These are phyloP conservation scores for Suaeda aralocaspica DNA, from an alignment of 148 eudicot genomes.

Conservation along the genomic window DNA sequence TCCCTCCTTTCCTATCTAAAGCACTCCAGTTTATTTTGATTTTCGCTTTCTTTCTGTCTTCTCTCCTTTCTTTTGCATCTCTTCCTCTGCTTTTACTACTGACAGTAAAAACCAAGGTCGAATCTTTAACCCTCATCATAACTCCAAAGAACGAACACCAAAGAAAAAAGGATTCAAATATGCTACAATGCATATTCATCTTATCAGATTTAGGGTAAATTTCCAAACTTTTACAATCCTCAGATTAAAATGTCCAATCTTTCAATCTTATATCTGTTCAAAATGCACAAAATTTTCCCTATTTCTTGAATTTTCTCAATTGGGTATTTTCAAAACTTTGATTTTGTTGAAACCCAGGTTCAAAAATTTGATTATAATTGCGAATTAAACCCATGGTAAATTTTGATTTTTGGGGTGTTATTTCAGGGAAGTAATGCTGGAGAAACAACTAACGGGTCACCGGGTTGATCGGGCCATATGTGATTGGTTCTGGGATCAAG, in stretches of 20 bases:
- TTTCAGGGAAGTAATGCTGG: conserved; percentile 80
- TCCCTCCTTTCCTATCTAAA: too few species aligned
- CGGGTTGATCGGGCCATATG: conserved; percentile 84
- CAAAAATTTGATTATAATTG: not conserved
- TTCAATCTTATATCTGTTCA: not conserved
- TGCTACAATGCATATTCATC: conserved; percentile 64
- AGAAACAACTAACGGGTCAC: conserved; percentile 79
- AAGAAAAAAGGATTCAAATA: conserved; percentile 14
- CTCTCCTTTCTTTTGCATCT: not conserved
- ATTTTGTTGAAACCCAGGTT: not conserved
- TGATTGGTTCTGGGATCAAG: conserved; percentile 90
- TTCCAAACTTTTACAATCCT: not conserved
- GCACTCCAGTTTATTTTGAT: too few species aligned
- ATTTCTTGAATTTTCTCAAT: not conserved
- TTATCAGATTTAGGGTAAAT: conserved; percentile 62
- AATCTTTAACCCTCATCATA: not conserved
- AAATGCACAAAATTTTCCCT: not conserved
- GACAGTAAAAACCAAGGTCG: not conserved
- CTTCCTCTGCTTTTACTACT: not conserved
- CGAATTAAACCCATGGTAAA: not conserved
- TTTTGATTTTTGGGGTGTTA: not conserved
- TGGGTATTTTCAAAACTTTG: not conserved
- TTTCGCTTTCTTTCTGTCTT: too few species aligned
- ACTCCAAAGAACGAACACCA: not conserved
- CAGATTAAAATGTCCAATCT: not conserved